Evolutionary conservation across 2,329 filamentous ascomycete species (phyloP).

Genomic region (Penicillium sp.): DNA sequence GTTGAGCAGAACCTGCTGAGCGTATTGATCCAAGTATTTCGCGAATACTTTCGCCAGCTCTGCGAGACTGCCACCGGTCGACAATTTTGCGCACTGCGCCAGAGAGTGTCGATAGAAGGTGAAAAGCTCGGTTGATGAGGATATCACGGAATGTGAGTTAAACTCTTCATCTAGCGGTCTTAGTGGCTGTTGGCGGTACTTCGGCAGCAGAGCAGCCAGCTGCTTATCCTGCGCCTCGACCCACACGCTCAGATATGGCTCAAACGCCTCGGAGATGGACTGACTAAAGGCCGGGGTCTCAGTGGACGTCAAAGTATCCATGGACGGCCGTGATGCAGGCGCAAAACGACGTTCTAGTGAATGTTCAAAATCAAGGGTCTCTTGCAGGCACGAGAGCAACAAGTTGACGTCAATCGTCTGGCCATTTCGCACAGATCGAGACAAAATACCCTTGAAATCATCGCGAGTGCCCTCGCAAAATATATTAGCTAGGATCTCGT

Average conservation of each 20-base stretch:
- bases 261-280: constrained; percentile 91
- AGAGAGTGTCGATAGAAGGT: constrained; percentile 92
- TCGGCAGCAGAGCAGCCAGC: constrained; percentile 74
- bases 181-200: constrained; percentile 76
- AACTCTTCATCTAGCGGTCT: constrained; percentile 86
- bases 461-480: constrained; percentile 95
- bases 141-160: constrained; percentile 78
- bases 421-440: constrained; percentile 76
- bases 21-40: constrained; percentile 92
- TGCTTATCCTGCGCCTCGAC: constrained; percentile 93
- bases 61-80: constrained; percentile 77
- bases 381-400: constrained; percentile 80
- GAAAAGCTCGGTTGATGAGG: constrained; percentile 93
- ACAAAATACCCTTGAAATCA: constrained; percentile 88
- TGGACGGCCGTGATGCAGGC: constrained; percentile 64
- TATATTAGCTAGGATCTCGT: constrained; percentile 79
- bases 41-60: constrained; percentile 81
- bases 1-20: constrained; percentile 79
- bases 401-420: constrained; percentile 83
- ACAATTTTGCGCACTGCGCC: constrained; percentile 92
- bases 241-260: constrained; percentile 95
- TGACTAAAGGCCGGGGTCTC: constrained; percentile 74
- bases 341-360: constrained; percentile 78
- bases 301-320: constrained; percentile 82
- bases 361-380: constrained; percentile 96